Evolutionary conservation across 2,329 filamentous ascomycete species (phyloP).

Genomic region (Xylaria polymorpha): DNA sequence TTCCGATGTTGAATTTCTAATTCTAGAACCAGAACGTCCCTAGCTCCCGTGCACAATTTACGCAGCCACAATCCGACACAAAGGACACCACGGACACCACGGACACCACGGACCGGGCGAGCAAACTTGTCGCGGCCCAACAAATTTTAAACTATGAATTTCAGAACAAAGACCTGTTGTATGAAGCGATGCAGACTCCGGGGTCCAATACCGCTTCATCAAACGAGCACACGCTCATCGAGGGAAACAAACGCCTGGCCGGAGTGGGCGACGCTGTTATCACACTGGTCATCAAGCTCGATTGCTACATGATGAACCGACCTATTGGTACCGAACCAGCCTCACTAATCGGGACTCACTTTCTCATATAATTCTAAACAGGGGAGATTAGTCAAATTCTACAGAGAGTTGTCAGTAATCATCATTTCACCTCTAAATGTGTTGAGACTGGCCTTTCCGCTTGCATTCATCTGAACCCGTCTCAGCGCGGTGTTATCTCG

Average conservation of each 20-base stretch:
- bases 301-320: slow-evolving; percentile 17
- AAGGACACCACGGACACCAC: not conserved
- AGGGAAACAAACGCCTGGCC: slow-evolving; percentile 35
- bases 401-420: slow-evolving; percentile 6
- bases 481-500: not conserved
- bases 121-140: slow-evolving; percentile 22
- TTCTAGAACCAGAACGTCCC: not conserved
- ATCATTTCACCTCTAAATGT: slow-evolving; percentile 17
- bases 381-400: not conserved
- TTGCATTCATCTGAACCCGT: slow-evolving; percentile 33
- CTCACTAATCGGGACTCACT: not conserved
- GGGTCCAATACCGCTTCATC: not conserved
- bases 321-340: slow-evolving; percentile 21
- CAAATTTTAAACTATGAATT: slow-evolving; percentile 30
- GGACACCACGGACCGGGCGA: not conserved
- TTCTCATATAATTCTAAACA: slow-evolving; percentile 20
- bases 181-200: slow-evolving; percentile 35
- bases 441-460: slow-evolving; percentile 23
- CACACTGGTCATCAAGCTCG: slow-evolving; percentile 12
- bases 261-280: slow-evolving; percentile 31
- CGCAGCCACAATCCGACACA: not conserved
- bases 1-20: not conserved
- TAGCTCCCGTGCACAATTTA: not conserved
- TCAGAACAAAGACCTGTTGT: slow-evolving; percentile 25
- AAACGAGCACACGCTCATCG: slow-evolving; percentile 9